Percentiles rank a stretch among this genome's conserved stretches.
These are phyloP conservation scores for Mesotaenium endlicherianum DNA, from an alignment of 139 green algal species.

Conservation along the genomic window DNA sequence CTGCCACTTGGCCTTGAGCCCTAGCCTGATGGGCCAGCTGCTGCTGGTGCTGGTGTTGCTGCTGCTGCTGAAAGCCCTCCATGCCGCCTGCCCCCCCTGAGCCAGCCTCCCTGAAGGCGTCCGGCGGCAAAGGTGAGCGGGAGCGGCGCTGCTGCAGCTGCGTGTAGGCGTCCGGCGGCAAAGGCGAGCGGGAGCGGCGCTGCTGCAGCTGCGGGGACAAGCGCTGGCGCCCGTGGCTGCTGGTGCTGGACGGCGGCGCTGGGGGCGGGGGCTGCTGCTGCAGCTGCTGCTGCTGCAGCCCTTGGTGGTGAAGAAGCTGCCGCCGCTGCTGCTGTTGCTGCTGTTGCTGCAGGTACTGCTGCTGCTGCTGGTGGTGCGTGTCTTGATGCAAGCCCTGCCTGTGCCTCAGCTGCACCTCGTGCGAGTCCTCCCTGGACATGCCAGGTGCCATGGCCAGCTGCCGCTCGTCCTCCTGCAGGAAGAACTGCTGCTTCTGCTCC, in stretches of 20 bases:
- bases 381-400: background rate
- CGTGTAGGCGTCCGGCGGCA: too few species aligned
- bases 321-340: slow-evolving; percentile 31
- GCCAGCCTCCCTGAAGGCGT: too few species aligned
- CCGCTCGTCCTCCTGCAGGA: background rate
- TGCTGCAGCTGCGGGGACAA: too few species aligned
- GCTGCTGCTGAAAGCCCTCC: background rate
- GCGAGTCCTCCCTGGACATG: too few species aligned
- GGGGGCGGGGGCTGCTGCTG: background rate
- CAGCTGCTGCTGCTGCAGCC: background rate
- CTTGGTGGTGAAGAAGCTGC: background rate
- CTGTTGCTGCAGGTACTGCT: slow-evolving; percentile 35
- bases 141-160: too few species aligned
- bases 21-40: background rate
- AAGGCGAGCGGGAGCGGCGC: too few species aligned
- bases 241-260: too few species aligned
- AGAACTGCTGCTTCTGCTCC: slow-evolving; percentile 6
- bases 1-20: too few species aligned
- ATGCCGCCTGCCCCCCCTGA: background rate
- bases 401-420: too few species aligned
- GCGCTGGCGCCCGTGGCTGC: too few species aligned
- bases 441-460: background rate
- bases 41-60: background rate
- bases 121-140: too few species aligned
- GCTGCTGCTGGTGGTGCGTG: slow-evolving; percentile 20